Evolutionary conservation across 1,284 basidiomycete species (phyloP).

Genomic region (Boletus smithii): DNA sequence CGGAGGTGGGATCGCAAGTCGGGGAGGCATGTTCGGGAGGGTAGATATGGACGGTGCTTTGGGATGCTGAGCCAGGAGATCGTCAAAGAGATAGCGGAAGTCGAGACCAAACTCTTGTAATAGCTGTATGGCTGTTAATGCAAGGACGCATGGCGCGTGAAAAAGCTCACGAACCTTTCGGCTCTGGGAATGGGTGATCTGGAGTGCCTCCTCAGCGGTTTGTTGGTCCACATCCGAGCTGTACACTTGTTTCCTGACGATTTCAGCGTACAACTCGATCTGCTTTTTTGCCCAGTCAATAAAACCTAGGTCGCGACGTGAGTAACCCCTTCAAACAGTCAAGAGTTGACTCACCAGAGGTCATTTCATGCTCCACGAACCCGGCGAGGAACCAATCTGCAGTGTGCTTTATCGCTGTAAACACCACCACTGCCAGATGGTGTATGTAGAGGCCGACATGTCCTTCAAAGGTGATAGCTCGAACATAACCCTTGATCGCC

Average conservation of each 20-base stretch:
- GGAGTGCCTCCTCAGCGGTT: slow-evolving; percentile 72
- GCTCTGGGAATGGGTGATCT: slow-evolving; percentile 74
- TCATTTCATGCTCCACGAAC: slow-evolving; percentile 92
- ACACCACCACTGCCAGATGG: slow-evolving; percentile 79
- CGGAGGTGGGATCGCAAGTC: slow-evolving; percentile 24
- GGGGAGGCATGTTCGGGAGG: slow-evolving; percentile 22
- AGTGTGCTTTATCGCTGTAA: slow-evolving; percentile 91
- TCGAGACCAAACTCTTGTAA: slow-evolving; percentile 91
- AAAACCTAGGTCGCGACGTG: slow-evolving; percentile 56
- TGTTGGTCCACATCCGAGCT: slow-evolving; percentile 68
- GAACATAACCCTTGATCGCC: slow-evolving; percentile 71
- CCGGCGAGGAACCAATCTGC: slow-evolving; percentile 97
- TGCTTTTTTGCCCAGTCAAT: slow-evolving; percentile 92
- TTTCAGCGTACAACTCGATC: slow-evolving; percentile 80
- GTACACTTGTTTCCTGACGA: slow-evolving; percentile 91
- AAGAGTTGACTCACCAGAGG: slow-evolving; percentile 66
- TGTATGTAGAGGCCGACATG: slow-evolving; percentile 80
- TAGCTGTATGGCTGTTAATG: slow-evolving; percentile 47
- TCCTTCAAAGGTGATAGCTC: slow-evolving; percentile 90
- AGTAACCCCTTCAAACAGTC: not conserved
- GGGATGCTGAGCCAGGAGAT: slow-evolving; percentile 58
- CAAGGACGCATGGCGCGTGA: not conserved
- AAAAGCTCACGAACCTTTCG: slow-evolving; percentile 57
- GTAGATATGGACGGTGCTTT: slow-evolving; percentile 31
- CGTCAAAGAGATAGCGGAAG: slow-evolving; percentile 82